Evolutionary conservation across 2,329 filamentous ascomycete genomes (phyloP).

Genomic region (Metarhizium brunneum): DNA sequence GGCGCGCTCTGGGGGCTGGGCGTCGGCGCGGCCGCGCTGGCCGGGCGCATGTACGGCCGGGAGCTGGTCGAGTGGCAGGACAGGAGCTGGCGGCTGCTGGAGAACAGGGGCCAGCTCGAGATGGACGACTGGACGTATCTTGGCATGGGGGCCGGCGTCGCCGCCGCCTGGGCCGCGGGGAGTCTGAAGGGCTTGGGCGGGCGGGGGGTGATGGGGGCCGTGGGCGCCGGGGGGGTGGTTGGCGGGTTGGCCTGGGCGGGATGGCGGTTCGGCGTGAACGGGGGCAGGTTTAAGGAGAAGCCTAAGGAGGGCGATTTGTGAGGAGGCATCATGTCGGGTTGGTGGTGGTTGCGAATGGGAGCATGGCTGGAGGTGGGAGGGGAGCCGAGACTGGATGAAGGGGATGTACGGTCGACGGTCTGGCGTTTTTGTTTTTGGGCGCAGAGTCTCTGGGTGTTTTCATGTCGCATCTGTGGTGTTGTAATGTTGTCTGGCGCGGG

Average conservation of each 20-base stretch:
- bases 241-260: slow-evolving; percentile 39
- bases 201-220: slow-evolving; percentile 32
- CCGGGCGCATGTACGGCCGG: slow-evolving; percentile 42
- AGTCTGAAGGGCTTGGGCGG: slow-evolving; percentile 22
- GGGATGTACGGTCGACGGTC: too few species aligned
- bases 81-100: slow-evolving; percentile 50
- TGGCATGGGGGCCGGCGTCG: slow-evolving; percentile 29
- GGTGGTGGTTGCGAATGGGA: too few species aligned
- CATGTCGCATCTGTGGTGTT: too few species aligned
- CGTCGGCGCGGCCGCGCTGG: slow-evolving; percentile 33
- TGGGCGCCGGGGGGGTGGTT: slow-evolving; percentile 37
- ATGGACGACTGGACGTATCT: slow-evolving; percentile 45
- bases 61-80: slow-evolving; percentile 57
- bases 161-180: slow-evolving; percentile 20
- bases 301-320: slow-evolving; percentile 8
- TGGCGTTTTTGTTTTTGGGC: neutral
- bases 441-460: too few species aligned
- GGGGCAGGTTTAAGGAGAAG: slow-evolving; percentile 27
- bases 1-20: slow-evolving; percentile 36
- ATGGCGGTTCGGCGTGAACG: slow-evolving; percentile 40
- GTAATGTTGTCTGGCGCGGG: too few species aligned
- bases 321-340: neutral
- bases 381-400: too few species aligned
- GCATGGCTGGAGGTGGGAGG: too few species aligned
- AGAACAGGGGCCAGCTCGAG: slow-evolving; percentile 46